Percentiles rank a stretch among this genome's conserved stretches.
phyloP scores from a whole-genome alignment of 2,329 filamentous ascomycete genomes.

The Cytospora mali region DNA sequence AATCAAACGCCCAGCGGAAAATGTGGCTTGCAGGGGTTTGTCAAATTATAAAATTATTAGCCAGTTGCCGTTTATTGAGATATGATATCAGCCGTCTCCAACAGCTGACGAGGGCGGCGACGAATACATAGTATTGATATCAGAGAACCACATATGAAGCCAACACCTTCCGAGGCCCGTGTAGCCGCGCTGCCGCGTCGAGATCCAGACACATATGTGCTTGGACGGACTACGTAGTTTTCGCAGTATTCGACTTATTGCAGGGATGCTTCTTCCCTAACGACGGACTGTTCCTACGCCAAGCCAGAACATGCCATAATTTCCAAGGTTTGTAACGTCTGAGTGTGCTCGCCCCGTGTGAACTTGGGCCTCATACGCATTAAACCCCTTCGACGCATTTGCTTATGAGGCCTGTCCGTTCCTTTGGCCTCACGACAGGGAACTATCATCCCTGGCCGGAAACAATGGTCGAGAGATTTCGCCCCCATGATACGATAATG shows the following conservation, averaged over 20 bases:
- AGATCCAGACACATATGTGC: too few species aligned
- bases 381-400: too few species aligned
- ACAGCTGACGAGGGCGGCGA: neutral
- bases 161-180: too few species aligned
- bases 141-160: neutral
- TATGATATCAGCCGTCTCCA: neutral
- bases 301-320: neutral
- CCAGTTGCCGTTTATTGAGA: neutral
- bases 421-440: neutral
- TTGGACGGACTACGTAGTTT: too few species aligned
- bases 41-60: neutral
- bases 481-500: neutral
- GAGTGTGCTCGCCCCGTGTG: neutral
- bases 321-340: too few species aligned
- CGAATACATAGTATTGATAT: neutral
- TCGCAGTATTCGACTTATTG: neutral
- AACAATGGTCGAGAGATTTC: neutral
- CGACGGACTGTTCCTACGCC: neutral
- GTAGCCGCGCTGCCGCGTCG: too few species aligned
- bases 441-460: neutral
- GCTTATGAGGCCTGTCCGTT: neutral
- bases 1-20: conserved; percentile 10
- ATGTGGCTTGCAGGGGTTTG: conserved; percentile 9
- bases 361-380: neutral
- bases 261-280: neutral